A percentile compares a stretch with the other conserved stretches of the same genome.
phyloP scores from a whole-genome alignment of 2,329 filamentous ascomycete genomes.

The Dactylellina leptospora region DNA sequence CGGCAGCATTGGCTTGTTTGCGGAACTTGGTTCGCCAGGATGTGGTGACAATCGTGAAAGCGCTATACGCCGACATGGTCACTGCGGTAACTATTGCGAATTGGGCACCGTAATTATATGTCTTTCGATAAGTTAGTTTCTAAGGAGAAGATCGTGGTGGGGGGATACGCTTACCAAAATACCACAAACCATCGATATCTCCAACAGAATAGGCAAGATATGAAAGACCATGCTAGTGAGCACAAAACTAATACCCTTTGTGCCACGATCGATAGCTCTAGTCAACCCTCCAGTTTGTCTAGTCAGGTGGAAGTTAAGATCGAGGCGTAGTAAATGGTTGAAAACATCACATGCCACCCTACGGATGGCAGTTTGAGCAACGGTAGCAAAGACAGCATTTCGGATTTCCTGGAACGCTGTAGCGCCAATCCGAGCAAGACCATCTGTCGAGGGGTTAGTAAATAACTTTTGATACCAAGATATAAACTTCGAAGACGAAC shows the following conservation, averaged over 20 bases:
- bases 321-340: constrained; percentile 83
- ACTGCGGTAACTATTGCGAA: constrained; percentile 89
- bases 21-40: constrained; percentile 97
- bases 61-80: constrained; percentile 93
- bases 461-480: neutral
- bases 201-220: constrained; percentile 88
- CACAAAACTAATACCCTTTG: constrained; percentile 97
- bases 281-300: constrained; percentile 95
- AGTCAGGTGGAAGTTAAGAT: constrained; percentile 90
- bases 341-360: constrained; percentile 92
- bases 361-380: constrained; percentile 95
- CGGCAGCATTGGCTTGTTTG: constrained; percentile 91
- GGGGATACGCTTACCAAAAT: constrained; percentile 70
- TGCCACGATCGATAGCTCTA: constrained; percentile 92
- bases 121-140: constrained; percentile 62
- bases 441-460: constrained; percentile 66
- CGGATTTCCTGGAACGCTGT: constrained; percentile 91
- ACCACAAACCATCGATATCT: constrained; percentile 94
- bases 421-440: constrained; percentile 84
- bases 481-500: constrained; percentile 61
- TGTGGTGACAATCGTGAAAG: constrained; percentile 96
- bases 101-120: constrained; percentile 90
- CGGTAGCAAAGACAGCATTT: constrained; percentile 95
- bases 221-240: constrained; percentile 99
- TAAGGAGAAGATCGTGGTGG: constrained; percentile 50